Base-by-base conservation (phyloP, 2,329 filamentous ascomycete species). In the Trichoderma semiorbis region DNA sequence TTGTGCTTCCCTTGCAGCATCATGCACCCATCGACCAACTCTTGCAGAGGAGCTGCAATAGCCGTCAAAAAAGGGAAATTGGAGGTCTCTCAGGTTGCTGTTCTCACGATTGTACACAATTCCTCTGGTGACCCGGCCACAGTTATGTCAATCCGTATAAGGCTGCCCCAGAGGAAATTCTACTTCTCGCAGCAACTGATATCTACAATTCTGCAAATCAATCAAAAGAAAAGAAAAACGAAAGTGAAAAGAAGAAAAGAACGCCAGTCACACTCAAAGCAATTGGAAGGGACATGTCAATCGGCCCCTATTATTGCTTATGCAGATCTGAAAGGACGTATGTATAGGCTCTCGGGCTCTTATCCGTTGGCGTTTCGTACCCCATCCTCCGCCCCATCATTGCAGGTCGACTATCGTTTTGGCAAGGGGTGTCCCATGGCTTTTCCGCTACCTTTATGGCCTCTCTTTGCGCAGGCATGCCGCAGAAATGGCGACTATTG, bases 1-100 rank as follows among this genome's bases (percentile, higher is more conserved):
- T 32, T 63, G 47, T 57, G 24, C 32, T 64, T 70, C 68, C 60
- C 68, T 70, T 70, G 68, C 68, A 70, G 68, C 30, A 57, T 64
- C 30, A 57, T 58, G 47, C 60, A 70, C 34, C 60, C 60, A 43
- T 39, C 28, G 53, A 43, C 43, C 68, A 21, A 70, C 21, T 64
- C 36, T 50, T 57, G 58, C 30, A 26, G 24, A 55, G 6, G 58
- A 36, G 26, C 21, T 30, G 43, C 53, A 30, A 43, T 43, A 18
- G 11, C 26, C 57, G n/a, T 32, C 14, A 3, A 47, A 68, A 39
- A 21, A 30, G 36, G 26, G 24, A 21, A 26, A 60, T 24, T 6
- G 16, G 16, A 58, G 16, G 18, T n/a, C 8, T 64, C 30, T 39
- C 43, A 1, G 28, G 16, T 32, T 34, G 21, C 36, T 16, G 11